phyloP scores from a whole-genome alignment of 345 rosid genomes.

The Moringa oleifera region DNA sequence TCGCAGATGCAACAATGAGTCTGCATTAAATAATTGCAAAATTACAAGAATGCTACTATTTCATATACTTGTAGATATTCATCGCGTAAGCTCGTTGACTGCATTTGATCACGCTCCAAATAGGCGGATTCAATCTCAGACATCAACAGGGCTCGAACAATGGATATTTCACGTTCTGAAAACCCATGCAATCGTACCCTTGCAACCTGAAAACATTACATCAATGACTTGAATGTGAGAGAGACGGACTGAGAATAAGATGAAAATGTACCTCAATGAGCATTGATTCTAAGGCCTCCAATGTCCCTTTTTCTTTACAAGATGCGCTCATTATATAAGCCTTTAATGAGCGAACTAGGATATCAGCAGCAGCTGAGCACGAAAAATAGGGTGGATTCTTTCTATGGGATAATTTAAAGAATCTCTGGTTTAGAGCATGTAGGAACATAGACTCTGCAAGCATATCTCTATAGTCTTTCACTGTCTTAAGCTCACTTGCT shows the following conservation, averaged over 20 bases:
- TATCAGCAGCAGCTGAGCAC: conserved; percentile 82
- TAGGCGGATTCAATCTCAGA: conserved; percentile 92
- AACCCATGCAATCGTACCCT: conserved; percentile 86
- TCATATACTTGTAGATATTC: conserved; percentile 73
- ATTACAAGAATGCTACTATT: background rate
- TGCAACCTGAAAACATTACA: conserved; percentile 55
- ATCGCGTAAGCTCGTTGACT: conserved; percentile 81
- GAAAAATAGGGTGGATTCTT: conserved; percentile 85
- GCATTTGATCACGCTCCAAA: conserved; percentile 93
- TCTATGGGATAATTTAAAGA: conserved; percentile 73
- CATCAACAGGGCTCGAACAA: conserved; percentile 77
- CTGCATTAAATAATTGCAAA: conserved; percentile 2
- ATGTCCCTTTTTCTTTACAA: conserved; percentile 79
- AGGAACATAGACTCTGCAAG: conserved; percentile 80
- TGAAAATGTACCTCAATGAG: conserved; percentile 57
- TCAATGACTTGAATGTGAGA: background rate
- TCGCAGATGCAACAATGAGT: background rate
- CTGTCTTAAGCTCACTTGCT: conserved; percentile 58
- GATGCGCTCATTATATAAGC: conserved; percentile 76
- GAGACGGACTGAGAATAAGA: conserved; percentile 8
- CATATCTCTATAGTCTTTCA: conserved; percentile 71
- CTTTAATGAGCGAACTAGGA: conserved; percentile 64
- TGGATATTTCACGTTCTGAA: conserved; percentile 82
- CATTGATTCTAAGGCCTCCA: conserved; percentile 81
- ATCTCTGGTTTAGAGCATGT: conserved; percentile 79